Evolutionary conservation across 306 rosid species (phyloP).

Genomic region (Comarum palustre): DNA sequence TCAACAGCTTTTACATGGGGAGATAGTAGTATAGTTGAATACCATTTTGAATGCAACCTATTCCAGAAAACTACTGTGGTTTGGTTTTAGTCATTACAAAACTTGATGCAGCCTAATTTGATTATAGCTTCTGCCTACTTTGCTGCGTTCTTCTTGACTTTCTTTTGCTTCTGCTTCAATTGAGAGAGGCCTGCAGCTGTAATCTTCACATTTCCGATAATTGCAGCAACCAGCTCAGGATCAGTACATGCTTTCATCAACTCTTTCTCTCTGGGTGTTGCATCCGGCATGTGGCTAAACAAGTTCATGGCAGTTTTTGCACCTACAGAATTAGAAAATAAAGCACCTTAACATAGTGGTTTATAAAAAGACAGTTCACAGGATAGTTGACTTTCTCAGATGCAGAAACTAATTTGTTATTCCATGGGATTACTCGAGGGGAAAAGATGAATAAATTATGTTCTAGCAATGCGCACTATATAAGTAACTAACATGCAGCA

Average conservation of each 20-base stretch:
- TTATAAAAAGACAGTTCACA: neutral
- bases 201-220: constrained; percentile 79
- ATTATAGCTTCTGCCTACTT: constrained; percentile 20
- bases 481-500: neutral
- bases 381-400: neutral
- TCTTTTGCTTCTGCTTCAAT: constrained; percentile 78
- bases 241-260: constrained; percentile 96
- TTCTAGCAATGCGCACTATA: neutral
- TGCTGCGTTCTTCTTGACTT: constrained; percentile 67
- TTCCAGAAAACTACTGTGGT: constrained; percentile 1
- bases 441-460: neutral
- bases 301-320: constrained; percentile 90
- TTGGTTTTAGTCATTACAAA: constrained; percentile 6
- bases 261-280: constrained; percentile 83
- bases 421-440: neutral
- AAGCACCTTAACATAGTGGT: neutral
- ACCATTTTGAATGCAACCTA: neutral
- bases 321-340: constrained; percentile 36
- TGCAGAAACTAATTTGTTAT: neutral
- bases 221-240: constrained; percentile 81
- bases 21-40: neutral
- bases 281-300: constrained; percentile 89
- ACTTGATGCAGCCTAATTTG: neutral
- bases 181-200: constrained; percentile 88
- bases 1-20: neutral